phyloP scores from a whole-genome alignment of 2,329 filamentous ascomycete genomes.

The Apiospora hydei region DNA sequence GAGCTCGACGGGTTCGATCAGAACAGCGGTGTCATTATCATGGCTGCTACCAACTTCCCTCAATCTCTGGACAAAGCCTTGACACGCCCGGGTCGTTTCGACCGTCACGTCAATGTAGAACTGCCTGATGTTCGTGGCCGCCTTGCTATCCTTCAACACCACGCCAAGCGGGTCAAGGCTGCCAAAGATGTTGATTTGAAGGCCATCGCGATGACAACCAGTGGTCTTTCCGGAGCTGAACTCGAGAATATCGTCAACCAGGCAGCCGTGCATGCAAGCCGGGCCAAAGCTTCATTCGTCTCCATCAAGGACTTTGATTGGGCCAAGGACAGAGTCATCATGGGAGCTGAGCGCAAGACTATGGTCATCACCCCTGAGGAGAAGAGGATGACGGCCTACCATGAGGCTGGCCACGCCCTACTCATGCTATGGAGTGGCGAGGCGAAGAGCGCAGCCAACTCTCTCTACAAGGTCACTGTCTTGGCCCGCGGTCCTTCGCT shows the following conservation, averaged over 20 bases:
- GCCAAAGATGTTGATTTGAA: slow-evolving; percentile 82
- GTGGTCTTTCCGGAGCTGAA: slow-evolving; percentile 93
- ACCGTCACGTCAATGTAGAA: slow-evolving; percentile 87
- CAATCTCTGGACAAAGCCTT: slow-evolving; percentile 93
- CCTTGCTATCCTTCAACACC: slow-evolving; percentile 90
- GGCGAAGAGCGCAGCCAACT: slow-evolving; percentile 72
- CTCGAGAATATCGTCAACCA: slow-evolving; percentile 97
- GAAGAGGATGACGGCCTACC: slow-evolving; percentile 94
- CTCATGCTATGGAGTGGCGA: slow-evolving; percentile 72
- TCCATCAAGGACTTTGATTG: slow-evolving; percentile 86
- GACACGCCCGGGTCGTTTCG: slow-evolving; percentile 92
- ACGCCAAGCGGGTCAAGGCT: slow-evolving; percentile 89
- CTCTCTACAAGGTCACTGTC: slow-evolving; percentile 96
- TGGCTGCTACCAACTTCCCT: slow-evolving; percentile 96
- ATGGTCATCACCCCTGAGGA: slow-evolving; percentile 92
- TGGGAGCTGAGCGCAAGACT: slow-evolving; percentile 91
- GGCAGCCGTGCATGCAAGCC: slow-evolving; percentile 92
- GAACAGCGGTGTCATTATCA: slow-evolving; percentile 91
- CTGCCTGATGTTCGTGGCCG: slow-evolving; percentile 93
- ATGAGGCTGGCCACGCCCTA: slow-evolving; percentile 94
- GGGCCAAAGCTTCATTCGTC: slow-evolving; percentile 79
- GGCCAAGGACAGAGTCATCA: slow-evolving; percentile 97
- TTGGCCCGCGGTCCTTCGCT: slow-evolving; percentile 87
- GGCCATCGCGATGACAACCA: slow-evolving; percentile 83
- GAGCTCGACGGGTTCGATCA: slow-evolving; percentile 98